Evolutionary conservation across 2,329 filamentous ascomycete species (phyloP).

Genomic region (Microcera coccophila): DNA sequence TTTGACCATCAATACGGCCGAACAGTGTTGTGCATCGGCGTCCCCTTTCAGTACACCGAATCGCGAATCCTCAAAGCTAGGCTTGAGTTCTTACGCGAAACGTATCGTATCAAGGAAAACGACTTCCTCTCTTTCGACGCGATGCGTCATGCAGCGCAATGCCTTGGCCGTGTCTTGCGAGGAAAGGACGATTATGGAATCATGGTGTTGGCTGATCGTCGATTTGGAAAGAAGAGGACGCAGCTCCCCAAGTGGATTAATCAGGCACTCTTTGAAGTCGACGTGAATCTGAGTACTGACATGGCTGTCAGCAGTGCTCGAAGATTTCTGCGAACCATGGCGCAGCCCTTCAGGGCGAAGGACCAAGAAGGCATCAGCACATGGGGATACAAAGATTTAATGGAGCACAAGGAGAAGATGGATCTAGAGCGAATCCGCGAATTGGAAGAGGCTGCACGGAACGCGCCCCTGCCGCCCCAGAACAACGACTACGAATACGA

Average conservation of each 20-base stretch:
- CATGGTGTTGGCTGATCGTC: slow-evolving; percentile 93
- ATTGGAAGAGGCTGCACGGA: slow-evolving; percentile 45
- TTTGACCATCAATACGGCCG: slow-evolving; percentile 98
- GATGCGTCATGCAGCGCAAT: slow-evolving; percentile 98
- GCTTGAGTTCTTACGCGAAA: slow-evolving; percentile 93
- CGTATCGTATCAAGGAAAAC: slow-evolving; percentile 92
- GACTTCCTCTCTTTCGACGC: slow-evolving; percentile 98
- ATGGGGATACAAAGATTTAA: slow-evolving; percentile 79
- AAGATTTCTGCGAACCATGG: slow-evolving; percentile 87
- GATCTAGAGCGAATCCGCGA: slow-evolving; percentile 65
- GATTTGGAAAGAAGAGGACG: slow-evolving; percentile 84
- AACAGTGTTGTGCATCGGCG: slow-evolving; percentile 91
- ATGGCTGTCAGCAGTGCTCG: slow-evolving; percentile 89
- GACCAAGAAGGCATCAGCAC: slow-evolving; percentile 92
- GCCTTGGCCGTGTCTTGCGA: slow-evolving; percentile 85
- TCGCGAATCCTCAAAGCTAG: slow-evolving; percentile 94
- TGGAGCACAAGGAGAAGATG: slow-evolving; percentile 71
- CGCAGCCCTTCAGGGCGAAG: slow-evolving; percentile 75
- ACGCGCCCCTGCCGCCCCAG: slow-evolving; percentile 17
- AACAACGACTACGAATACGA: slow-evolving; percentile 49
- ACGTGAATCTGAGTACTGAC: slow-evolving; percentile 88
- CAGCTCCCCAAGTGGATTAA: slow-evolving; percentile 98
- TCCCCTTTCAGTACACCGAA: slow-evolving; percentile 98
- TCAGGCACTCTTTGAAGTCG: slow-evolving; percentile 77
- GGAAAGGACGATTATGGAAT: slow-evolving; percentile 99